Evolutionary conservation across 2,329 filamentous ascomycete species (phyloP), one percentile per base, ranked within the genome.

Genomic region (Huntiella bhutanensis): DNA sequence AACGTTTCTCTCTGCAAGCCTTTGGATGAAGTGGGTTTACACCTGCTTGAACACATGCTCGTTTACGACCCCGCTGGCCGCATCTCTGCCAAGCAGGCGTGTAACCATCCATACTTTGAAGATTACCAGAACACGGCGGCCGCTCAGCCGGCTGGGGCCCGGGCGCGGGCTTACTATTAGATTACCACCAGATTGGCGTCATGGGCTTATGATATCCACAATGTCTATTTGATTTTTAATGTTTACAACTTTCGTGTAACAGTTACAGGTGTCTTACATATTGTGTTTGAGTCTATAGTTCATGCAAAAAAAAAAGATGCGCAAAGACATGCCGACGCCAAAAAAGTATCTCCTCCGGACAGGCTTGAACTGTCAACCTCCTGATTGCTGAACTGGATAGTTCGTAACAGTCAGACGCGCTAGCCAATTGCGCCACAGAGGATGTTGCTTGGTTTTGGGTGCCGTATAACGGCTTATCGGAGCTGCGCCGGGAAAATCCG

Each of bases 11-110:
- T 91, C 33, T 82, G 86, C 56, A 72, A 74, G 38, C 79, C 71
- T 46, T 71, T 94, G 41, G 82, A 92, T 53, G 75, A 82, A 1
- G 62, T 69, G 17, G 81, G 81, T 17, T 67, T 83, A 10, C 76
- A 85, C 48, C 69, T 85, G 17, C 63, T 77, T 10, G 73, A 77
- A 57, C 64, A 67, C 56, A 74, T 93, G 65, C 75, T 94, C 37
- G 78, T 87, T 48, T 94, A 88, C 57, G 86, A 94, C 58, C 86
- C 86, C 2, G 83, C 84, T 16, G 77, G 78, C 45, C 80, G 86
- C 52, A 83, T 94, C 54, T 92, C 83, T 5, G 86, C 87, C 45
- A 94, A 94, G 68, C 81, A 85, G 59, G 79, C 85, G 10, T 83
- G 82, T 58, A 70, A 77, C 54, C 86, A 94, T 59, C 78, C 82